Percentiles rank a stretch among this genome's conserved stretches.
Evolutionary conservation across 2,329 filamentous ascomycete genomes (phyloP).

Genomic region (Aspergillus sp.): DNA sequence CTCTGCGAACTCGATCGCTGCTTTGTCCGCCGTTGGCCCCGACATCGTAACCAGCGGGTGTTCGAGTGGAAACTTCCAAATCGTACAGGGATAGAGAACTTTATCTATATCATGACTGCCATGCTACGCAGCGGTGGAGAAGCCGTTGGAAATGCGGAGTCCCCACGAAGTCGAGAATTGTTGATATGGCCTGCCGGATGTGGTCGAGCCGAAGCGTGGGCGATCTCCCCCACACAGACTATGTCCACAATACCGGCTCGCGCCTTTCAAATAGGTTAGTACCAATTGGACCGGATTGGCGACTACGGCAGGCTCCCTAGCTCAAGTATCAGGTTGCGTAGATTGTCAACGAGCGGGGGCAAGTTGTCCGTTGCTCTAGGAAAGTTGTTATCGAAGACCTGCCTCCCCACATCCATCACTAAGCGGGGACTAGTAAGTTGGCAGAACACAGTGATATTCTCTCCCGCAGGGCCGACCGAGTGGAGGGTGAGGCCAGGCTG

Average conservation of each 20-base stretch:
- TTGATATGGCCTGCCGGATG: background rate
- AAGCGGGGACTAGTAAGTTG: constrained; percentile 4
- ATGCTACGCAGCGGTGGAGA: background rate
- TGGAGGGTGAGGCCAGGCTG: background rate
- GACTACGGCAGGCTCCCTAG: constrained; percentile 1
- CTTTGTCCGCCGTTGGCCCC: background rate
- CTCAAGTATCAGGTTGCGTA: constrained; percentile 4
- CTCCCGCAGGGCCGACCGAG: background rate
- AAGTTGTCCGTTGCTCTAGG: background rate
- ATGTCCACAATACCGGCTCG: background rate
- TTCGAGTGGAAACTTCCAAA: background rate
- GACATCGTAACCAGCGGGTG: background rate
- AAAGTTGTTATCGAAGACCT: constrained; percentile 6
- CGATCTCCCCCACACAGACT: background rate
- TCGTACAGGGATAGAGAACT: background rate
- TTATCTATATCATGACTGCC: background rate
- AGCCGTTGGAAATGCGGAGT: background rate
- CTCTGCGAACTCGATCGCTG: constrained; percentile 11
- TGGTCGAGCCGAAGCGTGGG: background rate
- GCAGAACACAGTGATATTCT: background rate
- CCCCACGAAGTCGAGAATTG: background rate
- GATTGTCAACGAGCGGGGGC: background rate
- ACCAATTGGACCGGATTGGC: background rate
- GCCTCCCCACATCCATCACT: constrained; percentile 5
- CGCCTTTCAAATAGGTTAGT: background rate